Evolutionary conservation across 2,329 filamentous ascomycete species (phyloP).

Genomic region (Sclerotinia subarctica): DNA sequence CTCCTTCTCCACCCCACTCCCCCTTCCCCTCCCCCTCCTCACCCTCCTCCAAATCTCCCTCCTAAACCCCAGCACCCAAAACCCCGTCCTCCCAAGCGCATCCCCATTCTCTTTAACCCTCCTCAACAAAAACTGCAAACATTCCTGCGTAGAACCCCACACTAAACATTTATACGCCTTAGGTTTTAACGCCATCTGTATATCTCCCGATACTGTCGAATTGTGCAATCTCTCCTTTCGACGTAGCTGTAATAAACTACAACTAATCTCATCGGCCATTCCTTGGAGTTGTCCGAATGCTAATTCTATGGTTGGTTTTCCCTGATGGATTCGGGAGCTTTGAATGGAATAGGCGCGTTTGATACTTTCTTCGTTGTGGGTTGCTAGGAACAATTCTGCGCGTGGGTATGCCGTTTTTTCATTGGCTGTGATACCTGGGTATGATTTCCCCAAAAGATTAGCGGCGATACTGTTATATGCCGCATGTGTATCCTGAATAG

Average conservation of each 20-base stretch:
- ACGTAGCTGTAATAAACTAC: constrained; percentile 44
- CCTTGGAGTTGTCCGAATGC: constrained; percentile 79
- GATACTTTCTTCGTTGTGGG: constrained; percentile 75
- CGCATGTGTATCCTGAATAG: constrained; percentile 46
- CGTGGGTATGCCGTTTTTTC: constrained; percentile 22
- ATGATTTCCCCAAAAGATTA: constrained; percentile 43
- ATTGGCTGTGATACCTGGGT: constrained; percentile 36
- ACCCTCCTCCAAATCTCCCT: constrained; percentile 26
- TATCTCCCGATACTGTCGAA: rapidly evolving
- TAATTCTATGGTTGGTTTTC: constrained; percentile 43
- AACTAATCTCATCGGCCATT: constrained; percentile 90
- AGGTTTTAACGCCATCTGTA: constrained; percentile 26
- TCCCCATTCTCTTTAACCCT: constrained; percentile 49
- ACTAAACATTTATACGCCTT: constrained; percentile 61
- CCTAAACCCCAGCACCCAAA: constrained; percentile 29
- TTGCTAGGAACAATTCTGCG: constrained; percentile 66
- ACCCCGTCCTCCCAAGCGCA: constrained; percentile 41
- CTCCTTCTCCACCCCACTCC: too few relatives aligned
- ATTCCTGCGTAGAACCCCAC: constrained; percentile 69
- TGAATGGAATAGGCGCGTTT: constrained; percentile 51
- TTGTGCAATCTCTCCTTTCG: not conserved
- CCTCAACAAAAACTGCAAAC: constrained; percentile 74
- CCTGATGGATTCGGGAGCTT: constrained; percentile 40
- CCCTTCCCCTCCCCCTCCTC: not conserved
- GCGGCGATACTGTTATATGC: constrained; percentile 56